phyloP scores from a whole-genome alignment of 2,329 filamentous ascomycete genomes.

The Cercospora sp. region DNA sequence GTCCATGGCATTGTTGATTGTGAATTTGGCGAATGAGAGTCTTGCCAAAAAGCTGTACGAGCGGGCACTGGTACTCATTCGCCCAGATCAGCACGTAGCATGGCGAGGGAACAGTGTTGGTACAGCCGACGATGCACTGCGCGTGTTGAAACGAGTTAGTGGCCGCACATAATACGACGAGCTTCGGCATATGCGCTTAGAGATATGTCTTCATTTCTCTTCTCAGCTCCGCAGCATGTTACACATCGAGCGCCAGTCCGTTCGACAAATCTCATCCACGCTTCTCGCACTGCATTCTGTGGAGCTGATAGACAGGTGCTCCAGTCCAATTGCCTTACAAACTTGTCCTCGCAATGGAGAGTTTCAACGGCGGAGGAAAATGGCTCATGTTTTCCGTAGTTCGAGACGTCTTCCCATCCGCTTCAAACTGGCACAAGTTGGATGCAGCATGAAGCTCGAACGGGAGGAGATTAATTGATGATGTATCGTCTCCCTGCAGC shows the following conservation, averaged over 20 bases:
- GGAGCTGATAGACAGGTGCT: neutral
- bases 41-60: constrained; percentile 50
- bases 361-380: neutral
- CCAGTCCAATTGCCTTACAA: neutral
- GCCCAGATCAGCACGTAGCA: constrained; percentile 61
- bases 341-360: neutral
- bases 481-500: neutral
- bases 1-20: neutral
- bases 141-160: neutral
- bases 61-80: constrained; percentile 57
- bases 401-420: neutral
- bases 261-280: neutral
- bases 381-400: neutral
- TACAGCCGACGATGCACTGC: neutral
- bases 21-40: neutral
- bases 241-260: neutral
- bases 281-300: neutral
- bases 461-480: neutral
- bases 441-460: neutral
- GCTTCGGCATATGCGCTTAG: neutral
- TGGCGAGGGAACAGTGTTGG: constrained; percentile 42
- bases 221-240: neutral
- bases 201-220: neutral
- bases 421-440: neutral
- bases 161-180: neutral